Evolutionary conservation across 345 rosid genomes (phyloP).

Genomic region (Eucalyptus grandis): DNA sequence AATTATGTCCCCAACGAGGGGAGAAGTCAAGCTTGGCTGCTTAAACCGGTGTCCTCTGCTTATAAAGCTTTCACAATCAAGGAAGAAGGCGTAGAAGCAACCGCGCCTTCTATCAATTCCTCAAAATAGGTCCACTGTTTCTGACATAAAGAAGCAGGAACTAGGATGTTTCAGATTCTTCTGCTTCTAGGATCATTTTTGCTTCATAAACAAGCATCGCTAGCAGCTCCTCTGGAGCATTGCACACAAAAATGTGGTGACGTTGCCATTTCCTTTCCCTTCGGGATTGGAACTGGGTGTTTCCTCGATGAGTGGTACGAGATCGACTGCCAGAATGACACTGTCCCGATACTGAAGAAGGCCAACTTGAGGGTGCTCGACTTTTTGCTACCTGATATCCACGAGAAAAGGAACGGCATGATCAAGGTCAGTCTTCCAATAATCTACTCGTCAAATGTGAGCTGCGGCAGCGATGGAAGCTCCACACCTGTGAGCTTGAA

Average conservation of each 20-base stretch:
- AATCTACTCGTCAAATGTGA: too few species aligned
- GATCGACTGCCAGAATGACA: background rate
- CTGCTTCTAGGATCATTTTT: background rate
- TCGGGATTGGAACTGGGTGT: background rate
- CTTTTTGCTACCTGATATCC: background rate
- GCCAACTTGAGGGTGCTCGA: background rate
- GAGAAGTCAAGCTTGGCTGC: background rate
- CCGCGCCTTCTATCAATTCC: background rate
- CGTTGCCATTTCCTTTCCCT: background rate
- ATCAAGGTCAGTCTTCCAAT: too few species aligned
- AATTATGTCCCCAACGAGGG: background rate
- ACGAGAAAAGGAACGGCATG: accelerated
- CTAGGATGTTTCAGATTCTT: background rate
- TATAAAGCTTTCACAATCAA: background rate
- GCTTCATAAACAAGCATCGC: background rate
- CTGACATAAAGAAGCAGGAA: background rate
- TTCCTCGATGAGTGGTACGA: background rate
- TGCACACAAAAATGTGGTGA: accelerated
- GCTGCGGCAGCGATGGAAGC: too few species aligned
- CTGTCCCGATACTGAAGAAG: background rate
- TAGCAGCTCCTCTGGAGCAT: background rate
- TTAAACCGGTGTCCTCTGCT: background rate
- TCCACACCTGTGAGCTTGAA: background rate
- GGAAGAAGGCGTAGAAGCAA: background rate
- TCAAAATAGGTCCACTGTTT: too few species aligned